Evolutionary conservation across 331 rosid genomes (phyloP).

Genomic region (Rhamnella rubrinervis): DNA sequence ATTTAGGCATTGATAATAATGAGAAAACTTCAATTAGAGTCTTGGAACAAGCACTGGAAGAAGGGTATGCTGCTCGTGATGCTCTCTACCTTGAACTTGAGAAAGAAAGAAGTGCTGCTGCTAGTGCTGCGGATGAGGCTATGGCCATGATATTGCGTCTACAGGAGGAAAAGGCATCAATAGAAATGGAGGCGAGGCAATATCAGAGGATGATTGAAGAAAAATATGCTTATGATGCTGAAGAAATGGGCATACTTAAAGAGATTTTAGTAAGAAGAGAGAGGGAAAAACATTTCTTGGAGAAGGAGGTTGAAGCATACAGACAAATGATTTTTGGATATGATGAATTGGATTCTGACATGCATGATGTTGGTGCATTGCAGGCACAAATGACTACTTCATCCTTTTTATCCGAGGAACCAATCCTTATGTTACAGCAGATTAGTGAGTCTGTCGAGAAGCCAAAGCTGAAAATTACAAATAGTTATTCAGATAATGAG

Average conservation of each 20-base stretch:
- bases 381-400: slow-evolving; percentile 9
- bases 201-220: slow-evolving; percentile 55
- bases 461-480: slow-evolving; percentile 17
- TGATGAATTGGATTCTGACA: slow-evolving; percentile 31
- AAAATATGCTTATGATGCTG: slow-evolving; percentile 47
- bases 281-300: slow-evolving; percentile 52
- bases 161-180: slow-evolving; percentile 56
- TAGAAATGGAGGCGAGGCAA: slow-evolving; percentile 58
- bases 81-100: slow-evolving; percentile 49
- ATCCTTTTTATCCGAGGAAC: slow-evolving; percentile 18
- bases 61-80: slow-evolving; percentile 40
- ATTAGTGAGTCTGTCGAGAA: slow-evolving; percentile 16
- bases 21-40: slow-evolving; percentile 28
- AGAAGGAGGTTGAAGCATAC: slow-evolving; percentile 42
- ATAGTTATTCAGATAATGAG: slow-evolving; percentile 23
- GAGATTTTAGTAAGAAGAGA: slow-evolving; percentile 57
- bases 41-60: slow-evolving; percentile 48
- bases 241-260: slow-evolving; percentile 58
- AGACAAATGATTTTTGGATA: slow-evolving; percentile 32
- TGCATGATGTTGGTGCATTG: slow-evolving; percentile 22
- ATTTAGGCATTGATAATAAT: slow-evolving; percentile 22
- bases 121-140: slow-evolving; percentile 57
- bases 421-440: slow-evolving; percentile 10
- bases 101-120: slow-evolving; percentile 59
- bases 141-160: slow-evolving; percentile 62